Evolutionary conservation across 2,329 filamentous ascomycete genomes (phyloP).

Genomic region (Didymella arachidicola): DNA sequence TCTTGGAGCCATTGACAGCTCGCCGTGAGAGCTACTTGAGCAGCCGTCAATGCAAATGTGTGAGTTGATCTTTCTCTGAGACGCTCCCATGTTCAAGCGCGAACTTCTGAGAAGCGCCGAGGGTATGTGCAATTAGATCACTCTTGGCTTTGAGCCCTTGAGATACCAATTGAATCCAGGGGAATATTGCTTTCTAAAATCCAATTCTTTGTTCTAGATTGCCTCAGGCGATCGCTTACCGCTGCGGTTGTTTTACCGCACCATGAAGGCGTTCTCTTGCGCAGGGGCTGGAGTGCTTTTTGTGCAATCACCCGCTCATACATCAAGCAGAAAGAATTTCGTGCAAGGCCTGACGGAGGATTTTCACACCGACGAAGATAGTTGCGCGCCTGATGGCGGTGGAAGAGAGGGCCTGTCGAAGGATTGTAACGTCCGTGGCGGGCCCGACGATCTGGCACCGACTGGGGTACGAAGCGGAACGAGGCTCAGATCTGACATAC

Average conservation of each 20-base stretch:
- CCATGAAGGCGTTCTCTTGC: neutral
- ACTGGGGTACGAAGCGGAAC: neutral
- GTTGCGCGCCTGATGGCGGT: neutral
- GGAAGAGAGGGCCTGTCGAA: neutral
- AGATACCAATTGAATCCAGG: neutral
- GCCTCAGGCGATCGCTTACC: too few species aligned
- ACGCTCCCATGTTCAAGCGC: neutral
- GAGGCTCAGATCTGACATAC: constrained; percentile 1
- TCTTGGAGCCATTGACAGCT: neutral
- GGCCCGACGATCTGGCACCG: constrained; percentile 6
- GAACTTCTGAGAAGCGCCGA: neutral
- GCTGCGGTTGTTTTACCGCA: neutral
- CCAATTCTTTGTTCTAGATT: neutral
- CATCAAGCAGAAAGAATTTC: neutral
- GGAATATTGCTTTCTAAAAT: too few species aligned
- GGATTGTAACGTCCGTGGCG: constrained; percentile 1
- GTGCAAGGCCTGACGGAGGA: neutral
- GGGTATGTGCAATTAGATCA: neutral
- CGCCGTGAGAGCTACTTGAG: neutral
- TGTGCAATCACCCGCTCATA: neutral
- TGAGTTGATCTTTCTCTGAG: neutral
- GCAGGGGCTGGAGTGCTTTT: neutral
- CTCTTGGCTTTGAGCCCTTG: neutral
- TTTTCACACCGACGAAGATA: neutral
- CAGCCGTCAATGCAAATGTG: neutral